Evolutionary conservation across 1,284 basidiomycete genomes (phyloP).

Genomic region (Boletellus deceptivus): DNA sequence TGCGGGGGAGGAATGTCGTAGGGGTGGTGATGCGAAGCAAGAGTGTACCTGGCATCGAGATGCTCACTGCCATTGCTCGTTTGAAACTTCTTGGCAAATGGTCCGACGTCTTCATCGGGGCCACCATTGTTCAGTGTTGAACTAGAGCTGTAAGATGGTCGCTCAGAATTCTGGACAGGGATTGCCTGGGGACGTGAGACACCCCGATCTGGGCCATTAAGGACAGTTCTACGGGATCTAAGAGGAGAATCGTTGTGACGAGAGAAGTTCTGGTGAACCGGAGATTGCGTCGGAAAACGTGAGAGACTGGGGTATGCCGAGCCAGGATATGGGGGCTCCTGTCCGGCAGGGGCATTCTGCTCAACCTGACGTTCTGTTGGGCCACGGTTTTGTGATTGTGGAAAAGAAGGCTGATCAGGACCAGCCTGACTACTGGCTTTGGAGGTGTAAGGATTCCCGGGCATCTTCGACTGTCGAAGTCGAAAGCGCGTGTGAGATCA

Average conservation of each 20-base stretch:
- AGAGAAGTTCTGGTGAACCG: conserved; percentile 5
- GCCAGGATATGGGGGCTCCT: conserved; percentile 5
- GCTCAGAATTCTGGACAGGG: conserved; percentile 16
- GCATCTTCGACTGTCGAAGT: conserved; percentile 15
- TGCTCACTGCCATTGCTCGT: conserved; percentile 14
- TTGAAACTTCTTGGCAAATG: conserved; percentile 17
- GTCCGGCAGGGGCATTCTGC: conserved; percentile 1
- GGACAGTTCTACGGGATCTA: conserved; percentile 15
- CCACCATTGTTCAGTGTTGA: conserved; percentile 31
- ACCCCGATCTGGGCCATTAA: conserved; percentile 5
- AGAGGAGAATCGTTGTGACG: conserved; percentile 4
- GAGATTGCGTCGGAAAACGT: conserved; percentile 7
- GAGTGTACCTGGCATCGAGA: conserved; percentile 39
- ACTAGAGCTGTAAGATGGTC: conserved; percentile 30
- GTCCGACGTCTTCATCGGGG: conserved; percentile 22
- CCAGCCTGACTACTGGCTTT: conserved; percentile 21
- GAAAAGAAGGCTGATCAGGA: conserved; percentile 11
- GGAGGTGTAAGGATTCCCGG: conserved; percentile 10
- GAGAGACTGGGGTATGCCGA: conserved; percentile 8
- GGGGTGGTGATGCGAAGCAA: conserved; percentile 58
- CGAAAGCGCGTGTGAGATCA: conserved; percentile 13
- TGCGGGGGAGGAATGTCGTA: conserved; percentile 55
- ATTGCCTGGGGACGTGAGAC: conserved; percentile 11
- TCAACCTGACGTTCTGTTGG: not conserved
- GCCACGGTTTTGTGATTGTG: not conserved